Percentiles rank a stretch among this genome's conserved stretches.
Conservation (phyloP, 75 land plant genomes). For the Picea glauca region DNA sequence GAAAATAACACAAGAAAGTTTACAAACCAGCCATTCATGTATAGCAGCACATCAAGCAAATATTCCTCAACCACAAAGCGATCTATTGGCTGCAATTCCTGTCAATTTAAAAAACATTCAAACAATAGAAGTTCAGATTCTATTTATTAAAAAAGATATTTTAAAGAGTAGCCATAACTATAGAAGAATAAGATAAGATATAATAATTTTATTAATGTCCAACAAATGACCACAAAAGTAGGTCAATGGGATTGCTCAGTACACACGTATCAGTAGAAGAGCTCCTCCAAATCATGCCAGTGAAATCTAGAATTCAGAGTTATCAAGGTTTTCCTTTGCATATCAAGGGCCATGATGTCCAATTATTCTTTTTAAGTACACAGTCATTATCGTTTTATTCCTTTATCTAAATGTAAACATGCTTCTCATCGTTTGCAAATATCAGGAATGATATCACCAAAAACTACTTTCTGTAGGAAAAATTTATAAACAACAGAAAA, state of each 20-base stretch:
- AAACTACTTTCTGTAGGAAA: too few species aligned
- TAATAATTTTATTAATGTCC: not conserved
- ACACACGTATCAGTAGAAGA: too few species aligned
- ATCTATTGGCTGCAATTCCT: constrained; percentile 88
- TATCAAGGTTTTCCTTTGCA: not conserved
- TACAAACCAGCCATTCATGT: constrained; percentile 93
- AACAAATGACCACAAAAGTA: too few species aligned
- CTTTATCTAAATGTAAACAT: too few species aligned
- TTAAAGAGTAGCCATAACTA: not conserved
- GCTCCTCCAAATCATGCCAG: not conserved
- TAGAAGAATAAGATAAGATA: not conserved
- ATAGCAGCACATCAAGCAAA: constrained; percentile 87
- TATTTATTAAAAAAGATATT: not conserved
- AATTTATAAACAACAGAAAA: too few species aligned
- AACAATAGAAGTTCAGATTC: not conserved
- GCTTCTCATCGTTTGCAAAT: too few species aligned
- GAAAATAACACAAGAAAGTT: not conserved
- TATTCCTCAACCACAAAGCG: constrained; percentile 95
- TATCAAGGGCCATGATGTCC: not conserved
- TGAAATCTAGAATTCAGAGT: not conserved
- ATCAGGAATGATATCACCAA: too few species aligned
- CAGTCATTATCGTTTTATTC: too few species aligned
- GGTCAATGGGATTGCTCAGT: too few species aligned
- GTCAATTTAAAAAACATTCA: constrained; percentile 13
- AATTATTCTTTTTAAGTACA: not conserved